phyloP scores from a whole-genome alignment of 257 asterid species.

The Cruciata laevipes region DNA sequence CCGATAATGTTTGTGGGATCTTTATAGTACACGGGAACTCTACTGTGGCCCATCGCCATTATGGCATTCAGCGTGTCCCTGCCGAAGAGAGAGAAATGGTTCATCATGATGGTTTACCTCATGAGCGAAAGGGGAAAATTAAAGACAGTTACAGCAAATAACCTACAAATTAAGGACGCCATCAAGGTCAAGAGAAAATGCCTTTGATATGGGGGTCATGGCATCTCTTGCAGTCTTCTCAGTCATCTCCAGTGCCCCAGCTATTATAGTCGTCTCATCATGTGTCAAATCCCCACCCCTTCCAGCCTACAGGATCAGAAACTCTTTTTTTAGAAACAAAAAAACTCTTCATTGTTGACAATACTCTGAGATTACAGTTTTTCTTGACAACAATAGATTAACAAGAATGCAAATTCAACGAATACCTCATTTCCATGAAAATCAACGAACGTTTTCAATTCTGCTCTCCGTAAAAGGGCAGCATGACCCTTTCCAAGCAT shows the following conservation, averaged over 20 bases:
- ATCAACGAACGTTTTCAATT: constrained; percentile 95
- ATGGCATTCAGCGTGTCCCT: constrained; percentile 92
- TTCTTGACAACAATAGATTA: background rate
- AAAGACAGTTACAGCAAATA: constrained; percentile 17
- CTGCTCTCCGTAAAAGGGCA: constrained; percentile 87
- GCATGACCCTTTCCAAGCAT: constrained; percentile 98
- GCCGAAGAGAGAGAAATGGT: constrained; percentile 15
- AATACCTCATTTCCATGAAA: constrained; percentile 96
- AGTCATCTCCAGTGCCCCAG: constrained; percentile 89
- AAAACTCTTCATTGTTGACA: background rate
- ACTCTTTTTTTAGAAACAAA: background rate
- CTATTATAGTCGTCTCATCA: constrained; percentile 95
- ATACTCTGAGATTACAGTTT: background rate
- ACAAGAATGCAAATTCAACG: background rate
- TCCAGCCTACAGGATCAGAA: constrained; percentile 59
- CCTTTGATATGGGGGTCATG: constrained; percentile 92
- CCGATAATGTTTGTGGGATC: constrained; percentile 80
- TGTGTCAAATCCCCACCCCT: constrained; percentile 99
- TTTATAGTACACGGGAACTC: constrained; percentile 79
- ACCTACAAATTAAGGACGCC: constrained; percentile 89
- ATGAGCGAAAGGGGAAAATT: constrained; percentile 4
- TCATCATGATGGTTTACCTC: constrained; percentile 1
- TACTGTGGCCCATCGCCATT: constrained; percentile 94
- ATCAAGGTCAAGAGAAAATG: constrained; percentile 91
- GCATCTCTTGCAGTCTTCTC: constrained; percentile 95